Percentiles rank a stretch among this genome's conserved stretches.
phyloP scores from a whole-genome alignment of 352 stramenopile genomes.

The Pythium vanterpoolii region DNA sequence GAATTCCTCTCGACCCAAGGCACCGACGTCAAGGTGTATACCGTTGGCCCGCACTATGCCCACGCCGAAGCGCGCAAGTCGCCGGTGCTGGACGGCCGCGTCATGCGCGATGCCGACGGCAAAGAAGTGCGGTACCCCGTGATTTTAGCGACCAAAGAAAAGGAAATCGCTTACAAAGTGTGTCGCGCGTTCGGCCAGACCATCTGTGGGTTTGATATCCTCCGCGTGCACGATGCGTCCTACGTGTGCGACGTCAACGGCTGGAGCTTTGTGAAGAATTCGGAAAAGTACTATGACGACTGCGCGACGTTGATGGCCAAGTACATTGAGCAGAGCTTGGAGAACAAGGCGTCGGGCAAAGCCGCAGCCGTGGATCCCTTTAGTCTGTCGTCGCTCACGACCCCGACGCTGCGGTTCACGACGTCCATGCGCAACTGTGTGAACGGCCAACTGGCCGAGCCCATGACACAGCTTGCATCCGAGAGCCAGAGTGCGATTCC shows the following conservation, averaged over 20 bases:
- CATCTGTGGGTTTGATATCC: conserved; percentile 99
- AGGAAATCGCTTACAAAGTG: conserved; percentile 95
- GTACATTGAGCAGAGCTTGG: conserved; percentile 68
- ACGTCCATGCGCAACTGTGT: conserved; percentile 27
- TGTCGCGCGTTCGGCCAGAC: conserved; percentile 82
- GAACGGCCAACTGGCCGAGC: conserved; percentile 56
- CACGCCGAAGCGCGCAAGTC: conserved; percentile 99
- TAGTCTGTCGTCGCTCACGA: conserved; percentile 55
- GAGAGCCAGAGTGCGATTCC: conserved; percentile 20
- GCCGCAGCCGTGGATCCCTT: conserved; percentile 39
- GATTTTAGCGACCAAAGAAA: conserved; percentile 97
- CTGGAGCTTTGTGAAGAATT: conserved; percentile 99
- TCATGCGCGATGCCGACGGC: conserved; percentile 95
- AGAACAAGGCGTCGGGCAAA: conserved; percentile 12
- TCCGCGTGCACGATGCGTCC: conserved; percentile 88
- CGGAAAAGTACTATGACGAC: conserved; percentile 99
- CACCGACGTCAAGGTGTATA: conserved; percentile 99
- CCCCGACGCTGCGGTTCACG: conserved; percentile 64
- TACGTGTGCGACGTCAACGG: conserved; percentile 99
- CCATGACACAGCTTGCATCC: conserved; percentile 29
- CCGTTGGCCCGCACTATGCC: conserved; percentile 97
- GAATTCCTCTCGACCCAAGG: conserved; percentile 99
- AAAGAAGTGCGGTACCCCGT: conserved; percentile 99
- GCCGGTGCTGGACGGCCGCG: conserved; percentile 98
- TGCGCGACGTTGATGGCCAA: conserved; percentile 49